Conservation (phyloP, 2,329 filamentous ascomycete genomes). For the Didymella segeticola region DNA sequence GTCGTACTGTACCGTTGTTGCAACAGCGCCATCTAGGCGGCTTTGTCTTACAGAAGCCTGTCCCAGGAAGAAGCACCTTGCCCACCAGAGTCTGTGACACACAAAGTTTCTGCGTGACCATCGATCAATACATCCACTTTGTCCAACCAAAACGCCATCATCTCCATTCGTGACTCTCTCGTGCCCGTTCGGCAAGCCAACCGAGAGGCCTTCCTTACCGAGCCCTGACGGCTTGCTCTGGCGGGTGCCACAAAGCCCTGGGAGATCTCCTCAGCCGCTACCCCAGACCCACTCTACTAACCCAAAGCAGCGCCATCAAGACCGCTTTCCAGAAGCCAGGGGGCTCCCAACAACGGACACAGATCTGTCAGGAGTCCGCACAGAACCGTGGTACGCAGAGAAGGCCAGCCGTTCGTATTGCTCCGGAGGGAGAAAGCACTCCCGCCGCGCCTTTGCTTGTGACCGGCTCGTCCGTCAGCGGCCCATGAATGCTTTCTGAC, state of each 20-base stretch:
- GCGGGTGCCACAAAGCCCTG: constrained; percentile 9
- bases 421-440: not conserved
- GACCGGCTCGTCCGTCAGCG: not conserved
- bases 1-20: not conserved
- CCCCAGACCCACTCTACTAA: constrained; percentile 19
- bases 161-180: constrained; percentile 6
- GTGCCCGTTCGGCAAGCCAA: constrained; percentile 18
- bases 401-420: not conserved
- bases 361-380: not conserved
- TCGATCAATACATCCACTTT: not conserved
- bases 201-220: constrained; percentile 15
- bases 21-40: not conserved
- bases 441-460: not conserved
- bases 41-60: constrained; percentile 13
- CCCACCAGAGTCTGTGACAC: not conserved
- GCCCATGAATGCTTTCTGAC: too few relatives aligned
- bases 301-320: constrained; percentile 1
- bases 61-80: not conserved
- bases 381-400: not conserved
- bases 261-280: constrained; percentile 17
- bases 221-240: constrained; percentile 6
- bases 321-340: constrained; percentile 5
- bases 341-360: not conserved
- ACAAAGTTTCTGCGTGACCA: constrained; percentile 1
- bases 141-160: constrained; percentile 6